These are phyloP conservation scores for Nakataea oryzae DNA, from an alignment of 2,329 filamentous ascomycete species.

Conservation along the genomic window DNA sequence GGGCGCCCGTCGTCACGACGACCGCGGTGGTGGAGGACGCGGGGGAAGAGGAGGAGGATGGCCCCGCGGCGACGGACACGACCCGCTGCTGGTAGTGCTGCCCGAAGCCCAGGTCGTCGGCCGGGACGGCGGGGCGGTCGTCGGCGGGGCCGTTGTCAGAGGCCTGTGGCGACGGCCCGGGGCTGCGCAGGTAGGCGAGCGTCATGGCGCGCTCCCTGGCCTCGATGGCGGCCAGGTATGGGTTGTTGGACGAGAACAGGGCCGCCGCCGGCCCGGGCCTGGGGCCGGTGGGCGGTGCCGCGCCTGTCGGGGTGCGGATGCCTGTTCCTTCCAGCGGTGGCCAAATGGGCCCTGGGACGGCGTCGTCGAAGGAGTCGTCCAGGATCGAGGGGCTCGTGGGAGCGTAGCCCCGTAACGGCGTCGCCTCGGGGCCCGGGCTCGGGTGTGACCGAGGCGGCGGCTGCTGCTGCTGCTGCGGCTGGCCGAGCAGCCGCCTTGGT, in stretches of 20 bases:
- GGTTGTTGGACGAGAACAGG: constrained; percentile 13
- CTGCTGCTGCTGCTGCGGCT: not conserved
- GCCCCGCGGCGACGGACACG: constrained; percentile 11
- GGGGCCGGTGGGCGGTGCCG: not conserved
- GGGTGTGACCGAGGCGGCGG: not conserved
- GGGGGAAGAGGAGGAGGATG: constrained; percentile 17
- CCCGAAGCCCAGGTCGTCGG: constrained; percentile 16
- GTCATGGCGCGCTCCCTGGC: constrained; percentile 20
- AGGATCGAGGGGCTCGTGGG: not conserved
- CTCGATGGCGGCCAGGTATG: constrained; percentile 19
- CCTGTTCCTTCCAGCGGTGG: no score
- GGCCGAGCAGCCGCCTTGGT: not conserved
- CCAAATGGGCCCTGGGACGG: not conserved
- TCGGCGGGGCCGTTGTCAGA: not conserved
- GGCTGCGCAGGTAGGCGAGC: constrained; percentile 16
- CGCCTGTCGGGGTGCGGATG: not conserved
- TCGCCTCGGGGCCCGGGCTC: not conserved
- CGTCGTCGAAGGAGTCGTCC: not conserved
- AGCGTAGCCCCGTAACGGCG: not conserved
- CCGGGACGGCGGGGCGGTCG: not conserved
- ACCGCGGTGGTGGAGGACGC: no score
- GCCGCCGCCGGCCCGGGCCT: not conserved
- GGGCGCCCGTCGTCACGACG: no score
- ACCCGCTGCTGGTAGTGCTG: constrained; percentile 21
- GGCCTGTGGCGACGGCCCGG: constrained; percentile 9